Percentiles rank a stretch among this genome's conserved stretches.
phyloP scores from a whole-genome alignment of 2,329 filamentous ascomycete genomes.

The Lachnellula cervina region DNA sequence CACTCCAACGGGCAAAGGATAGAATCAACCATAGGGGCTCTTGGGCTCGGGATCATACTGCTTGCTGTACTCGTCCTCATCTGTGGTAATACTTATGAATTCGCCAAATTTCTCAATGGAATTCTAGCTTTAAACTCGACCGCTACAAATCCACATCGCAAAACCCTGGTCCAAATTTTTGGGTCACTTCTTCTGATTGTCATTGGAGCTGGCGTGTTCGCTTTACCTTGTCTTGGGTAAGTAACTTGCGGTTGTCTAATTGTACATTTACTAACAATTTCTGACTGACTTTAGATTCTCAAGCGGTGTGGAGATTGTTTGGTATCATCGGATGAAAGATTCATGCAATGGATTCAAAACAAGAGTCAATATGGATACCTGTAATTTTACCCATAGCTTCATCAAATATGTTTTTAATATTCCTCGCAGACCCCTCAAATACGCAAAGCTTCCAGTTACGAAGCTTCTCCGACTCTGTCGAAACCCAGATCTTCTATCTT shows the following conservation, averaged over 20 bases:
- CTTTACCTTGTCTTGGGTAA: accelerated
- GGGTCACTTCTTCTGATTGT: background rate
- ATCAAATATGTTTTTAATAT: background rate
- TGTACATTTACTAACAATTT: background rate
- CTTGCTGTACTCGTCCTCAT: no score
- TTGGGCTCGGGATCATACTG: no score
- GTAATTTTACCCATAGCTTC: background rate
- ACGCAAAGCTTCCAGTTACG: background rate
- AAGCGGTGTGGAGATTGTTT: slow-evolving; percentile 5
- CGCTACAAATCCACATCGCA: no score
- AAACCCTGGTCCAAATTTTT: no score
- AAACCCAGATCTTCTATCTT: slow-evolving; percentile 2
- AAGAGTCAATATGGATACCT: slow-evolving; percentile 12
- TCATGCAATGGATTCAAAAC: slow-evolving; percentile 19
- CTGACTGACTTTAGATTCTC: slow-evolving; percentile 1
- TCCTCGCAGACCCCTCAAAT: background rate
- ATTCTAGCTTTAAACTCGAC: no score
- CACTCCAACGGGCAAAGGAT: no score
- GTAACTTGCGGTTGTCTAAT: background rate
- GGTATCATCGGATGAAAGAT: slow-evolving; percentile 18
- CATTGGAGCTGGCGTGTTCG: background rate
- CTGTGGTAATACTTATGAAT: no score
- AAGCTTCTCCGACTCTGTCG: background rate
- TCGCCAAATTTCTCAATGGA: no score
- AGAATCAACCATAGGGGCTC: no score